phyloP scores from a whole-genome alignment of 2,329 filamentous ascomycete species.

The Fonsecaea nubica region DNA sequence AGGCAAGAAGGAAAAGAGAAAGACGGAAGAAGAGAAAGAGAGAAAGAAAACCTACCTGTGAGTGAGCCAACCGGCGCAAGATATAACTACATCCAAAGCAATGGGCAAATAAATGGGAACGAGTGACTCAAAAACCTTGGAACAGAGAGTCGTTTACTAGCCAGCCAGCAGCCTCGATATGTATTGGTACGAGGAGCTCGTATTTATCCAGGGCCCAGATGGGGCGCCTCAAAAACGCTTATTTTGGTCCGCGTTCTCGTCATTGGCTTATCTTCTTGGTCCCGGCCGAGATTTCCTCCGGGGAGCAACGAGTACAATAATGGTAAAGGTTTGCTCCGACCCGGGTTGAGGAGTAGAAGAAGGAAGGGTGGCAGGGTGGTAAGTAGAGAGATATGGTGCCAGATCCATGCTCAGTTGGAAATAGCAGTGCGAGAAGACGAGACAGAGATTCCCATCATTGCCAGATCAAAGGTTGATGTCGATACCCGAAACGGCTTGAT shows the following conservation, averaged over 20 bases:
- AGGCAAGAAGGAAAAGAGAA: too few species aligned
- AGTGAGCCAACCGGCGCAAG: too few species aligned
- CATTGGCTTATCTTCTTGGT: background rate
- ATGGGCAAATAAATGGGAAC: too few species aligned
- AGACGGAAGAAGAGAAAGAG: background rate
- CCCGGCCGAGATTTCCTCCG: conserved; percentile 5
- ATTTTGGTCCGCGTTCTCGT: background rate
- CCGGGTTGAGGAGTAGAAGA: background rate
- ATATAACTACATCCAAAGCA: too few species aligned
- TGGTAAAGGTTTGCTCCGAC: background rate
- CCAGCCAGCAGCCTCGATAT: too few species aligned
- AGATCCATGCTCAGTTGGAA: background rate
- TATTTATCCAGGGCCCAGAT: too few species aligned
- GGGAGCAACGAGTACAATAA: background rate
- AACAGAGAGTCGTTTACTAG: too few species aligned
- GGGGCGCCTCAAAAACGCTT: background rate
- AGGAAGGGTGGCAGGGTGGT: too few species aligned
- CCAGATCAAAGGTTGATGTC: background rate
- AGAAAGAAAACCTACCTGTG: background rate
- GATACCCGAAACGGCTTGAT: background rate
- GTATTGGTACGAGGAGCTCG: too few species aligned
- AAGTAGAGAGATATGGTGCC: background rate
- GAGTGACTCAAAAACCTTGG: too few species aligned
- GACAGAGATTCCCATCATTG: background rate
- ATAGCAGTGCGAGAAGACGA: background rate